Percentiles rank a stretch among this genome's conserved stretches.
Conservation (phyloP, 805 yeast genomes). For the Starmera caribaea region DNA sequence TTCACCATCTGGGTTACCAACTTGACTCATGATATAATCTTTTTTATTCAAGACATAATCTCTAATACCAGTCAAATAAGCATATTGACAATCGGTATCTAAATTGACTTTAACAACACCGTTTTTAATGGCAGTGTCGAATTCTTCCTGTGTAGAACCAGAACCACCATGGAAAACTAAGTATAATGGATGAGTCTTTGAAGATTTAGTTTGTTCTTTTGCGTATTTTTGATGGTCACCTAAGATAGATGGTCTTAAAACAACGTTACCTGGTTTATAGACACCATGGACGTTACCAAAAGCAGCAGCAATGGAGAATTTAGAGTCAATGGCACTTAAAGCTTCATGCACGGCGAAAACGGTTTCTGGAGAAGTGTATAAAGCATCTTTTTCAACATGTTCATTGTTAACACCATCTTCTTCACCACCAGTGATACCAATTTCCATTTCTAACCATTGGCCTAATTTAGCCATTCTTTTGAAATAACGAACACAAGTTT, state of each 20-base stretch:
- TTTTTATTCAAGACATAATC: slow-evolving; percentile 94
- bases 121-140: slow-evolving; percentile 77
- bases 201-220: slow-evolving; percentile 47
- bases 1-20: slow-evolving; percentile 99
- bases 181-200: slow-evolving; percentile 66
- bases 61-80: slow-evolving; percentile 94
- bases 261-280: slow-evolving; percentile 98
- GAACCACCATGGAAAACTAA: slow-evolving; percentile 99
- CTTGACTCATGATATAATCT: slow-evolving; percentile 82
- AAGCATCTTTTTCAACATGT: slow-evolving; percentile 72
- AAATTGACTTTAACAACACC: slow-evolving; percentile 99
- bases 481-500: slow-evolving; percentile 90
- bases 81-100: slow-evolving; percentile 98
- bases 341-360: slow-evolving; percentile 89
- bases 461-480: slow-evolving; percentile 85
- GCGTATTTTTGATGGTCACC: slow-evolving; percentile 95
- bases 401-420: slow-evolving; percentile 99
- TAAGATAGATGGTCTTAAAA: slow-evolving; percentile 82
- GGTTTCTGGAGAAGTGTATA: slow-evolving; percentile 94
- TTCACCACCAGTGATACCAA: slow-evolving; percentile 99
- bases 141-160: slow-evolving; percentile 90
- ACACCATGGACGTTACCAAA: slow-evolving; percentile 99
- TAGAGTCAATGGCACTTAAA: slow-evolving; percentile 82
- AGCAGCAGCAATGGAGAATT: slow-evolving; percentile 99
- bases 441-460: slow-evolving; percentile 99